Evolutionary conservation across 495 filamentous ascomycete species (phyloP).

Genomic region (Hyaloscypha bicolor): DNA sequence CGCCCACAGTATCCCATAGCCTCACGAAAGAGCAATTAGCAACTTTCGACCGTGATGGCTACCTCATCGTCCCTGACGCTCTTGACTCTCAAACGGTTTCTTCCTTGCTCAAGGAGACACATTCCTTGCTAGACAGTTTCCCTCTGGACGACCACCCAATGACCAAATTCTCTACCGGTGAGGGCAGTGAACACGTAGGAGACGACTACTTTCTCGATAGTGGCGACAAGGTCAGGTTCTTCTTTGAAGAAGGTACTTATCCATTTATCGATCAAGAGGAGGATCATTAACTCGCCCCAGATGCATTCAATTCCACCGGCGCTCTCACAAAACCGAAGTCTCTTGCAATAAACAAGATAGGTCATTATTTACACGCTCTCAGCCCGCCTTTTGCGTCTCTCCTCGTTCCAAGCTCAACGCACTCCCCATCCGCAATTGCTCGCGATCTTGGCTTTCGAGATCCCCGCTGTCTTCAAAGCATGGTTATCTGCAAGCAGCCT

Average conservation of each 20-base stretch:
- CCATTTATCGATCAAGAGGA: not conserved
- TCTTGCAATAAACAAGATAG: conserved; percentile 93
- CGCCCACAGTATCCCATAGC: not conserved
- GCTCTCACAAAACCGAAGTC: conserved; percentile 73
- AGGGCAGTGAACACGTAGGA: conserved; percentile 75
- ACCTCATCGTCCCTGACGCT: conserved; percentile 82
- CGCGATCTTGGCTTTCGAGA: conserved; percentile 70
- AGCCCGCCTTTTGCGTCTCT: conserved; percentile 70
- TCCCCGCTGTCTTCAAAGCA: conserved; percentile 78
- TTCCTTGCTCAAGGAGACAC: conserved; percentile 72
- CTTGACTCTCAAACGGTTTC: conserved; percentile 64
- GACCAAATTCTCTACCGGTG: conserved; percentile 88
- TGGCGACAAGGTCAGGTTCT: conserved; percentile 91
- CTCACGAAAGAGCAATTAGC: conserved; percentile 73
- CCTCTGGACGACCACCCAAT: conserved; percentile 80
- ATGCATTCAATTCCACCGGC: conserved; percentile 64
- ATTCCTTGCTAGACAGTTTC: conserved; percentile 73
- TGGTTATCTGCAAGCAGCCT: conserved; percentile 98
- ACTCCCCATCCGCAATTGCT: conserved; percentile 60
- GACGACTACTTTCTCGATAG: conserved; percentile 92
- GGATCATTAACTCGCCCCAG: conserved; percentile 33
- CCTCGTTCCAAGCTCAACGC: conserved; percentile 44
- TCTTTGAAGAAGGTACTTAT: conserved; percentile 80
- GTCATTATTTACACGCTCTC: conserved; percentile 81
- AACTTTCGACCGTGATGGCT: conserved; percentile 80